Evolutionary conservation across 805 yeast species (phyloP).

Genomic region (Saccharomycopsis sp.): DNA sequence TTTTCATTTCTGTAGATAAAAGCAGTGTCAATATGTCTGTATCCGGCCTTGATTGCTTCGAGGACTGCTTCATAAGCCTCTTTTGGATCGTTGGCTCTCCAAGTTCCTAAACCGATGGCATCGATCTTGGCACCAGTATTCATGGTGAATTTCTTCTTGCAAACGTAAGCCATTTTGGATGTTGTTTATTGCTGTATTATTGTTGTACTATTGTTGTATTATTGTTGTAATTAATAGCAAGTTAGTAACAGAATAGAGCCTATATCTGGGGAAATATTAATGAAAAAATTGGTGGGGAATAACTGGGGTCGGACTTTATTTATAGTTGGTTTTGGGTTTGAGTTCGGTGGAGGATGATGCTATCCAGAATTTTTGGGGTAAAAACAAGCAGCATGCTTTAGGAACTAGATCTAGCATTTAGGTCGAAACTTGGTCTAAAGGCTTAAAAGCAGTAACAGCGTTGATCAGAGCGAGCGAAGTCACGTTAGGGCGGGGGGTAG

Average conservation of each 20-base stretch:
- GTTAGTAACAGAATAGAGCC: too few species aligned
- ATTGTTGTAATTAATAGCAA: too few species aligned
- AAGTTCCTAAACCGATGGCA: conserved; percentile 46
- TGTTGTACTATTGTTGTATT: too few species aligned
- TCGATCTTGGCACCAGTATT: conserved; percentile 28
- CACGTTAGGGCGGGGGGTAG: neutral
- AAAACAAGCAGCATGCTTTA: too few species aligned
- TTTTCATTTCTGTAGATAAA: conserved; percentile 52
- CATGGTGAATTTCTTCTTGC: conserved; percentile 22
- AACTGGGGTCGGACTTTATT: too few species aligned
- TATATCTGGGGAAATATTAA: too few species aligned
- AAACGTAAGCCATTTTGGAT: neutral
- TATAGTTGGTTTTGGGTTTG: too few species aligned
- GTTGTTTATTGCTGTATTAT: too few species aligned
- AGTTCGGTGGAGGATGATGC: too few species aligned
- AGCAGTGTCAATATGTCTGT: conserved; percentile 60
- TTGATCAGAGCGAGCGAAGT: too few species aligned
- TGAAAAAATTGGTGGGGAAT: too few species aligned
- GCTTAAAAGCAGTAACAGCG: neutral
- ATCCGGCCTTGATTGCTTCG: conserved; percentile 45
- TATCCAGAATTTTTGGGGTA: neutral
- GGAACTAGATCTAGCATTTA: too few species aligned
- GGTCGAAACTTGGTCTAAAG: neutral
- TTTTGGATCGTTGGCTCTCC: conserved; percentile 28
- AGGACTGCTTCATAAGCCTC: conserved; percentile 38